Conservation (phyloP, 371 early-diverging fungal species). For the Rhizopus delemar region DNA sequence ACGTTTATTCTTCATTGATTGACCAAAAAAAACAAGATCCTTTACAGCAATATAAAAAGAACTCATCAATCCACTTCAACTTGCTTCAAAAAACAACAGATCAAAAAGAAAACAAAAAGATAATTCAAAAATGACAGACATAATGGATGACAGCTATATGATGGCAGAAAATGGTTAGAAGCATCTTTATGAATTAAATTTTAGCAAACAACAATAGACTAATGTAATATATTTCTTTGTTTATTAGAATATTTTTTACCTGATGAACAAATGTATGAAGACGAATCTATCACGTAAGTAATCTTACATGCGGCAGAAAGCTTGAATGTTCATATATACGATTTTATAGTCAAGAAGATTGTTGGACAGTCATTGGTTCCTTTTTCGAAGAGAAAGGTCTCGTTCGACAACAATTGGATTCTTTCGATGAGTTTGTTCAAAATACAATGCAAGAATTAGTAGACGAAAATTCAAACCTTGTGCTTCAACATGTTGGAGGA, state of each 20-base stretch:
- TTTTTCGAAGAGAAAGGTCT: constrained; percentile 99
- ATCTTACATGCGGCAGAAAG: neutral
- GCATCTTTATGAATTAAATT: no score
- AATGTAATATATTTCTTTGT: constrained; percentile 1
- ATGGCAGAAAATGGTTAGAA: constrained; percentile 46
- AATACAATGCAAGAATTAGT: constrained; percentile 99
- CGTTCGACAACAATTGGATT: constrained; percentile 98
- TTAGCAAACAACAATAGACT: neutral
- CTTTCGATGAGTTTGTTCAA: constrained; percentile 98
- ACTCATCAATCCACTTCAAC: no score
- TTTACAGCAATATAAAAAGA: no score
- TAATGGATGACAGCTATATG: constrained; percentile 45
- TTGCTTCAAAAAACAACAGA: no score
- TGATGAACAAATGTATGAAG: constrained; percentile 44
- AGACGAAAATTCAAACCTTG: constrained; percentile 89
- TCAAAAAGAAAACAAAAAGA: no score
- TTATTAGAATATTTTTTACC: constrained; percentile 48
- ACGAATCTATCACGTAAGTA: constrained; percentile 50
- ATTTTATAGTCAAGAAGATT: constrained; percentile 72
- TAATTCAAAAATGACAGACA: constrained; percentile 31
- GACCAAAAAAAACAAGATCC: no score
- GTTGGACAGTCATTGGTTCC: constrained; percentile 93
- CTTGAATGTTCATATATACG: neutral
- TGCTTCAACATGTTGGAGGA: constrained; percentile 79
- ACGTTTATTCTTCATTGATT: no score